Evolutionary conservation across 768 basidiomycete species (phyloP).

Genomic region (Mycena rosella): DNA sequence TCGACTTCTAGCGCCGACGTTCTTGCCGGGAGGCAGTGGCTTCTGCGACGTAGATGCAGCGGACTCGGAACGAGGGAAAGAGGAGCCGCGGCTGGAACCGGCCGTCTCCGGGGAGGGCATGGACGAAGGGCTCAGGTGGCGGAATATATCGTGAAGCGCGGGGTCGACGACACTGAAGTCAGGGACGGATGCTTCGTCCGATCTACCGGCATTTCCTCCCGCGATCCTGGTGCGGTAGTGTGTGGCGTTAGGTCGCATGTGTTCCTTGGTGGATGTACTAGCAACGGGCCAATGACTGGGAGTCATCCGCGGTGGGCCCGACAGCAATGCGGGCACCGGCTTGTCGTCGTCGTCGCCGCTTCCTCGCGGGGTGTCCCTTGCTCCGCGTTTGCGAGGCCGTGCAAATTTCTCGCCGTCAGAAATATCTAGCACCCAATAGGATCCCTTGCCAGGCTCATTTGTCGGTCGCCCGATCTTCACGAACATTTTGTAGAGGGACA

Average conservation of each 20-base stretch:
- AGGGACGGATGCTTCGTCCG: not conserved
- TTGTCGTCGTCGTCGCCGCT: not conserved
- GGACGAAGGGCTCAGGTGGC: not conserved
- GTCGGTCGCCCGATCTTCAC: not conserved
- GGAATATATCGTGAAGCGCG: not conserved
- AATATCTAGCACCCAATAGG: constrained; percentile 6
- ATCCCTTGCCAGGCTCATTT: not conserved
- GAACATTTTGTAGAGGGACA: constrained; percentile 14
- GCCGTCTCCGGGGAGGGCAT: not conserved
- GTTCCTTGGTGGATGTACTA: too few species aligned
- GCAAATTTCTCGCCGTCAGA: not conserved
- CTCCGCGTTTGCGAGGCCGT: constrained; percentile 10
- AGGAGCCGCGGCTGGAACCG: not conserved
- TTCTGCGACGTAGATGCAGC: not conserved
- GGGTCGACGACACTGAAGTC: not conserved
- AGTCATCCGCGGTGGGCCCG: too few species aligned
- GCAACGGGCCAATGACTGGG: too few species aligned
- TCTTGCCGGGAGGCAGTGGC: too few species aligned
- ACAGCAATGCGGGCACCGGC: too few species aligned
- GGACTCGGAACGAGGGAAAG: not conserved
- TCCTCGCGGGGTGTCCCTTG: not conserved
- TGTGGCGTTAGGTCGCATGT: not conserved
- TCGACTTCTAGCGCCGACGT: not conserved
- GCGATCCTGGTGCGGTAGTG: not conserved
- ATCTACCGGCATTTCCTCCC: not conserved